phyloP scores from a whole-genome alignment of 1,284 basidiomycete species.

The Laetiporus sulphureus region DNA sequence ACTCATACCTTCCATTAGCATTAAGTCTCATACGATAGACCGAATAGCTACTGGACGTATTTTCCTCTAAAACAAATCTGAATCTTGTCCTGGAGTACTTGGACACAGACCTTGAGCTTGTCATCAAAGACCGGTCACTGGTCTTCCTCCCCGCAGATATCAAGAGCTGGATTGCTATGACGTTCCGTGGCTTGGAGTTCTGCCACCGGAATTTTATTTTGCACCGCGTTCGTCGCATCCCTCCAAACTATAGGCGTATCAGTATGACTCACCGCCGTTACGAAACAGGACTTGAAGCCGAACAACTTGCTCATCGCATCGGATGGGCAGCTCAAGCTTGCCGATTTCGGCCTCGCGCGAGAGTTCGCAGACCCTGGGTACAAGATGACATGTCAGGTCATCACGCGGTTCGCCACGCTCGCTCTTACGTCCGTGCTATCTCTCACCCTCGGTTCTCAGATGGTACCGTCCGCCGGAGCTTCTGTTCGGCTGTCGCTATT shows the following conservation, averaged over 20 bases:
- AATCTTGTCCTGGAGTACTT: slow-evolving; percentile 98
- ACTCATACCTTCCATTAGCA: neutral
- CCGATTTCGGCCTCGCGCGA: slow-evolving; percentile 97
- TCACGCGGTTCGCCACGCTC: slow-evolving; percentile 65
- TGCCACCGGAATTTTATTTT: slow-evolving; percentile 93
- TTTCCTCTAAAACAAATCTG: slow-evolving; percentile 92
- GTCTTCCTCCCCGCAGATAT: slow-evolving; percentile 95
- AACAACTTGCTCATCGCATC: slow-evolving; percentile 96
- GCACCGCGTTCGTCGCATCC: slow-evolving; percentile 66
- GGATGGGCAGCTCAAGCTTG: slow-evolving; percentile 91
- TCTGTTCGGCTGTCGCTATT: slow-evolving; percentile 83
- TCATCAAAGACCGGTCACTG: slow-evolving; percentile 89
- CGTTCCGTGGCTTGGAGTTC: slow-evolving; percentile 92
- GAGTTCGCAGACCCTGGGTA: slow-evolving; percentile 91
- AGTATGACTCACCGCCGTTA: neutral
- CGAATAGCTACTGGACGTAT: slow-evolving; percentile 87
- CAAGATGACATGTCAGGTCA: slow-evolving; percentile 98
- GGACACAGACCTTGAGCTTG: slow-evolving; percentile 95
- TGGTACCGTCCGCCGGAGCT: slow-evolving; percentile 98
- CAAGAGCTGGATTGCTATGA: slow-evolving; percentile 99
- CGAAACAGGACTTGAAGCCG: slow-evolving; percentile 93
- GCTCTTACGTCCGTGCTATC: slow-evolving; percentile 1
- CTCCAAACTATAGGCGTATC: neutral
- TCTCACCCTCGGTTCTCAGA: slow-evolving; percentile 32
- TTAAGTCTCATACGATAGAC: neutral